phyloP scores from a whole-genome alignment of 1,284 basidiomycete species.

The Irpex lacteus region DNA sequence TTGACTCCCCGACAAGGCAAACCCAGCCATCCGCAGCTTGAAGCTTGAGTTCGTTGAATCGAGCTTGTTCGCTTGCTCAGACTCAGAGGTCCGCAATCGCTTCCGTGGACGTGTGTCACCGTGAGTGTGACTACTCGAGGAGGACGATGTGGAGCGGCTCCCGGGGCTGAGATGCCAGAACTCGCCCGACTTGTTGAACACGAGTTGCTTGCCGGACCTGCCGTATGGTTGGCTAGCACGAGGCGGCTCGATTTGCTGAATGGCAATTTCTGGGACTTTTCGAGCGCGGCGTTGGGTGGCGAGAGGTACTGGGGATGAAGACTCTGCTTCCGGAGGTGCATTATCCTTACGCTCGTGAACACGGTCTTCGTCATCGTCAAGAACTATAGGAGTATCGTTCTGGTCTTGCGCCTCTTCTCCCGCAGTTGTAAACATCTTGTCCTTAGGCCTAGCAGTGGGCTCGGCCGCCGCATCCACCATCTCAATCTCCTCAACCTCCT shows the following conservation, averaged over 20 bases:
- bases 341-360: background rate
- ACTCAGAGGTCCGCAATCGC: conserved; percentile 16
- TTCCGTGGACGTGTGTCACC: conserved; percentile 20
- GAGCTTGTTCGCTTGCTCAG: conserved; percentile 12
- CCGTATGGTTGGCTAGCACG: background rate
- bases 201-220: conserved; percentile 34
- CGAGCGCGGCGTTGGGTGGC: background rate
- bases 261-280: background rate
- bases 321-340: background rate
- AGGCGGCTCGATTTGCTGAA: background rate
- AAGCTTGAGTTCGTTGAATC: conserved; percentile 6
- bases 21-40: conserved; percentile 23
- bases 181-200: conserved; percentile 44
- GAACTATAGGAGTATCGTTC: background rate
- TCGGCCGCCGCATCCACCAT: background rate
- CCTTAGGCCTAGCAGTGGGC: no score
- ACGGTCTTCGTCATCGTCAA: background rate
- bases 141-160: conserved; percentile 2
- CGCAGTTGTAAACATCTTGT: no score
- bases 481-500: no score
- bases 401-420: no score
- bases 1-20: conserved; percentile 48
- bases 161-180: conserved; percentile 39
- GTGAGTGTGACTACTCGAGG: background rate
- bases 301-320: background rate